These are phyloP conservation scores for Austropuccinia psidii DNA, from an alignment of 1,284 basidiomycete species.

Conservation along the genomic window DNA sequence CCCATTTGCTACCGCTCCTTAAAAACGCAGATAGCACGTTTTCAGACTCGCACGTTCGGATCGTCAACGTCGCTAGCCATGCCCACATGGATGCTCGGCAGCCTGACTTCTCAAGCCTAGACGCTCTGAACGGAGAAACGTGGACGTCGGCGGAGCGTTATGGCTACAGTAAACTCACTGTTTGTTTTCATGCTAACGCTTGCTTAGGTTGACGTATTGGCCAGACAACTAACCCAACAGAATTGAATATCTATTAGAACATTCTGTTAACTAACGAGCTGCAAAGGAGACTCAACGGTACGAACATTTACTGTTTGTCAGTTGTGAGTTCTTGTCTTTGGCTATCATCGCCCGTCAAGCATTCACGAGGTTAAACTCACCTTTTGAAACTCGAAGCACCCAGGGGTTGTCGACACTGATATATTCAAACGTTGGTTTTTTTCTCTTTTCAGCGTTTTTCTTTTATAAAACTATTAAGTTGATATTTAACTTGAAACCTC, in stretches of 20 bases:
- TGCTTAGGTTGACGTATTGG: no score
- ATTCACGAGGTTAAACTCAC: no score
- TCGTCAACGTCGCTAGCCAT: conserved; percentile 38
- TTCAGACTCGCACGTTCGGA: conserved; percentile 33
- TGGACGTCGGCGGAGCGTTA: conserved; percentile 36
- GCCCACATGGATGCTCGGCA: conserved; percentile 33
- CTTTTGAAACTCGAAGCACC: conserved; percentile 11
- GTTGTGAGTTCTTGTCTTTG: neutral
- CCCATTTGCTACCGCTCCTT: conserved; percentile 36
- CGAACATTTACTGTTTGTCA: conserved; percentile 38
- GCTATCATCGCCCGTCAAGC: neutral
- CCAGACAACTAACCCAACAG: neutral
- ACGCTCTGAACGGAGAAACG: conserved; percentile 35
- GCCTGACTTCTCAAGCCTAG: conserved; percentile 38
- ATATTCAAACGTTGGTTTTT: conserved; percentile 38
- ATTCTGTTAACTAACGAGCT: conserved; percentile 40
- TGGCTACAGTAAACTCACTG: conserved; percentile 26
- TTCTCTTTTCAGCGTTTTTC: neutral
- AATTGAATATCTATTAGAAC: conserved; percentile 25
- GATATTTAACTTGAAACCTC: neutral
- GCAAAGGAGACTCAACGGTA: conserved; percentile 38
- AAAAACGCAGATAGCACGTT: conserved; percentile 34
- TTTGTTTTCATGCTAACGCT: neutral
- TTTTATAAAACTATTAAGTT: neutral
- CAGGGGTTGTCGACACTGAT: conserved; percentile 38